Base-by-base conservation (phyloP, 1,284 basidiomycete genomes). In the Tilletia horrida region DNA sequence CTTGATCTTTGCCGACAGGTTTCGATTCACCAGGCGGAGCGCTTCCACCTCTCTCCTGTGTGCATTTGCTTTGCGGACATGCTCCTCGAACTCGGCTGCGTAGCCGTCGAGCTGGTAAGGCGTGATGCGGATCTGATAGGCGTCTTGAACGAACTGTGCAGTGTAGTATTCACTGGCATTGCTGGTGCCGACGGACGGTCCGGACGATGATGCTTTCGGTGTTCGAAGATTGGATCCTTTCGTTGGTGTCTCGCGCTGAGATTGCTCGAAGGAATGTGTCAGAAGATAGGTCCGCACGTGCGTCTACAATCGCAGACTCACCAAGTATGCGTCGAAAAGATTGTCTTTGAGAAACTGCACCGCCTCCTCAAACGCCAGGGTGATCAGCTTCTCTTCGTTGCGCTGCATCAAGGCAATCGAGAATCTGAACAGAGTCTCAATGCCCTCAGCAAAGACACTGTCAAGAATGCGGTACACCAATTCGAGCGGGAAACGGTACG, bases 371-470 rank as follows among this genome's bases (percentile, higher is more conserved):
- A 81, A 81, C 11, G 62, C 50, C 25, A 80, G 64, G 27, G 65
- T 66, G 27, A 81, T 66, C 21, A 81, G 64, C 40, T 40, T 43
- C 16, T 90, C 88, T 82, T 98, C 95, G 75, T 94, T 96, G 81
- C 90, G 91, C 79, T 90, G 88, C 66, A 98, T 85, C 3, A 98
- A 85, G 16, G 89, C 89, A 23, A 97, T 85, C 67, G 92, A 91
- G 84, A 98, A 98, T 8, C 93, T 89, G 83, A 98, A 97, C 62
- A 97, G 90, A 0, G 95, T 92, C 82, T 98, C 95, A 67, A 97
- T 92, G 2, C 95, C 95, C 79, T 91, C 97, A 0, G 96, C 96
- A 69, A 98, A 88, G 67, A 93, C 92, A 77, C 90, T 91, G 82
- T 95, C 93, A 78, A 94, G 91, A 82, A 98, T 93, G 76, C 95